Evolutionary conservation across 495 filamentous ascomycete species (phyloP).

Genomic region (Corynascus novoguineensis): DNA sequence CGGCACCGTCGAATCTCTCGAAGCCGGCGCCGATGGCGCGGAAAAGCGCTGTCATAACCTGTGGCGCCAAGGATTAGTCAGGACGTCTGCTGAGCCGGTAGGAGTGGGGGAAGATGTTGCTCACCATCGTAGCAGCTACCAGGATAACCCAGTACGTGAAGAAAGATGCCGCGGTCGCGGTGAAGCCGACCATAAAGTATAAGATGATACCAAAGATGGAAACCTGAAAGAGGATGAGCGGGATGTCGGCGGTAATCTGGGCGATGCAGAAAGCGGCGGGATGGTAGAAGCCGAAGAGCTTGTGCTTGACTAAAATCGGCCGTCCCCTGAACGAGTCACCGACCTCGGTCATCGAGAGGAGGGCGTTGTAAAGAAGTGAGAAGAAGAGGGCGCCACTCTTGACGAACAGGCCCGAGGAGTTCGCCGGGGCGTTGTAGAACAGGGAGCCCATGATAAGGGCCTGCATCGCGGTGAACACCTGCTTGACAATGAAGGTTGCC

Average conservation of each 20-base stretch:
- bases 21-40: conserved; percentile 62
- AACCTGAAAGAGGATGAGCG: conserved; percentile 65
- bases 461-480: conserved; percentile 52
- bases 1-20: conserved; percentile 56
- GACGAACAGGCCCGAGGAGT: conserved; percentile 48
- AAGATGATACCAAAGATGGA: conserved; percentile 66
- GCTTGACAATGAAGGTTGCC: conserved; percentile 53
- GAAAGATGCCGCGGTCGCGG: conserved; percentile 65
- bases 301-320: conserved; percentile 77
- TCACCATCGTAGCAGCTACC: conserved; percentile 56
- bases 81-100: neutral
- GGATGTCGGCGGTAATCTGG: conserved; percentile 71
- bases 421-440: conserved; percentile 64
- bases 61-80: neutral
- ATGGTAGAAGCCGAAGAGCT: conserved; percentile 73
- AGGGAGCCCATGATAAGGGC: conserved; percentile 69
- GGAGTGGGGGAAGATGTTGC: conserved; percentile 54
- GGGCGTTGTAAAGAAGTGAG: conserved; percentile 70
- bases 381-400: conserved; percentile 61
- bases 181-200: conserved; percentile 69
- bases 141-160: conserved; percentile 65
- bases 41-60: conserved; percentile 56
- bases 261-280: conserved; percentile 74
- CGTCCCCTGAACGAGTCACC: conserved; percentile 62
- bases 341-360: conserved; percentile 74